Conservation (phyloP, 306 rosid genomes). For the Malus orientalis region DNA sequence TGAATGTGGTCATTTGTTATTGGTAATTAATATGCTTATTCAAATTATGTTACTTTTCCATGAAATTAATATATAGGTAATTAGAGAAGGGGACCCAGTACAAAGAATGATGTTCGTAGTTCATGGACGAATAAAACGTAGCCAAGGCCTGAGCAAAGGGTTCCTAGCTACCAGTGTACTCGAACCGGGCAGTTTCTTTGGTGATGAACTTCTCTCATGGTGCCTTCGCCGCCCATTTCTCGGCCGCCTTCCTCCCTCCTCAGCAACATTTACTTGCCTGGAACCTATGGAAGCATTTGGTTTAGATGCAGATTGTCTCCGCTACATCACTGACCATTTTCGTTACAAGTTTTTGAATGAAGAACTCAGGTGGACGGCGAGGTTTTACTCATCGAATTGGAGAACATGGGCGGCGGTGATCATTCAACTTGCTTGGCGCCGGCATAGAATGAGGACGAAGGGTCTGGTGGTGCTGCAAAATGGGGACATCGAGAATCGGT, state of each 20-base stretch:
- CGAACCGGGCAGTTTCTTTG: constrained; percentile 26
- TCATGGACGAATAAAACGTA: constrained; percentile 16
- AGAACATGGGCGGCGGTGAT: constrained; percentile 34
- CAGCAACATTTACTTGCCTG: constrained; percentile 22
- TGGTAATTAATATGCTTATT: background rate
- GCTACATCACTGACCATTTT: constrained; percentile 21
- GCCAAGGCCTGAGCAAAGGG: constrained; percentile 30
- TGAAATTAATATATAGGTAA: constrained; percentile 7
- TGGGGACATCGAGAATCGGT: constrained; percentile 9
- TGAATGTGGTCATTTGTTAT: no score
- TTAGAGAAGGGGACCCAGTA: constrained; percentile 38
- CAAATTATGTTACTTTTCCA: background rate
- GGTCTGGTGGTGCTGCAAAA: background rate
- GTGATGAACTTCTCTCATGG: constrained; percentile 39
- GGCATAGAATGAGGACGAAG: constrained; percentile 3
- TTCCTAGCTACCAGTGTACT: constrained; percentile 16
- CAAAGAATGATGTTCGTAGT: constrained; percentile 33
- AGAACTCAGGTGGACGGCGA: constrained; percentile 8
- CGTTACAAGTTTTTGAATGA: constrained; percentile 18
- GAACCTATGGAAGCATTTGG: constrained; percentile 18
- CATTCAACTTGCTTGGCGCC: constrained; percentile 34
- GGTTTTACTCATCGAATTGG: constrained; percentile 39
- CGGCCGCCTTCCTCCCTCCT: constrained; percentile 23
- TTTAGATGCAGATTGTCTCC: constrained; percentile 21
- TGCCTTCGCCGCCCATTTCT: constrained; percentile 22